Evolutionary conservation across 2,329 filamentous ascomycete species (phyloP).

Genomic region (Alternaria incomplexa): DNA sequence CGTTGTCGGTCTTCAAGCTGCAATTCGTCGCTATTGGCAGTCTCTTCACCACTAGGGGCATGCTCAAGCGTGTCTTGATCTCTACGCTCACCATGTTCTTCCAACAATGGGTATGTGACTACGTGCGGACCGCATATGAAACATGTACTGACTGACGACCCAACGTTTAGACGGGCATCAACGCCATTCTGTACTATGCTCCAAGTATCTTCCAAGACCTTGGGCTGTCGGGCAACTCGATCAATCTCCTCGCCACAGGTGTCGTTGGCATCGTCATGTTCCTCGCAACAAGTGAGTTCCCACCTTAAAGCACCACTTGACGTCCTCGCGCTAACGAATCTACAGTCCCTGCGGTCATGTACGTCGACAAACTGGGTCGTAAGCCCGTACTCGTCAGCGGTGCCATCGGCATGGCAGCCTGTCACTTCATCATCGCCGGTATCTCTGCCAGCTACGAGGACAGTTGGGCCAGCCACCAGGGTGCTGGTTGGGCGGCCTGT

Average conservation of each 20-base stretch:
- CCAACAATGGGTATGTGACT: constrained; percentile 41
- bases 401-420: constrained; percentile 72
- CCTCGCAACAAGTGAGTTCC: constrained; percentile 50
- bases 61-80: constrained; percentile 70
- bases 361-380: constrained; percentile 70
- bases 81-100: constrained; percentile 57
- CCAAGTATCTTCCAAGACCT: constrained; percentile 58
- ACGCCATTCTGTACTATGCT: constrained; percentile 57
- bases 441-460: constrained; percentile 70
- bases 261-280: constrained; percentile 76
- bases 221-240: constrained; percentile 54
- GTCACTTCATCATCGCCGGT: constrained; percentile 73
- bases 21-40: constrained; percentile 71
- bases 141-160: background rate
- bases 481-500: constrained; percentile 73
- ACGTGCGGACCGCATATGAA: accelerated
- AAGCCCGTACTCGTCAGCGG: constrained; percentile 68
- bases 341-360: constrained; percentile 65
- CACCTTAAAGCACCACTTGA: accelerated
- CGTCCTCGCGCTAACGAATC: background rate
- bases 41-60: constrained; percentile 68
- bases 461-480: constrained; percentile 61
- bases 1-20: constrained; percentile 59
- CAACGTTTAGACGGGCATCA: constrained; percentile 49
- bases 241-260: constrained; percentile 69